These are phyloP conservation scores for Saccharomycopsis sp. DNA, from an alignment of 805 yeast genomes.

Conservation along the genomic window DNA sequence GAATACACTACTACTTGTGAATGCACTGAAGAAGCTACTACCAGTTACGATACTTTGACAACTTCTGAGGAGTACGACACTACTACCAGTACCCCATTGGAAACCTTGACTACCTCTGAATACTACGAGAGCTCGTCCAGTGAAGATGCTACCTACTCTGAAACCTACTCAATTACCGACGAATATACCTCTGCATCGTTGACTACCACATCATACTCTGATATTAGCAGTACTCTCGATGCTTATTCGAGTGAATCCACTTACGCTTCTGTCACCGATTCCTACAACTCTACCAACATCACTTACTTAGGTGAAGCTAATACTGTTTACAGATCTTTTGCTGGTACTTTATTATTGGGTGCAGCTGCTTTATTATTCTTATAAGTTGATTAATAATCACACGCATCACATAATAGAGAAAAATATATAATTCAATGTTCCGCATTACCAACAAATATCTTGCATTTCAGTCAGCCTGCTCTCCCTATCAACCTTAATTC, in stretches of 20 bases:
- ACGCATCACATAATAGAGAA: background rate
- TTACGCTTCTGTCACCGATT: background rate
- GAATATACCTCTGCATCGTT: background rate
- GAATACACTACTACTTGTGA: conserved; percentile 14
- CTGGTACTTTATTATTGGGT: conserved; percentile 17
- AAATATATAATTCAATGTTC: background rate
- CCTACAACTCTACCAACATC: background rate
- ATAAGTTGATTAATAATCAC: conserved; percentile 1
- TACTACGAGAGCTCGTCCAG: conserved; percentile 7
- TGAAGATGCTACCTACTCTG: background rate
- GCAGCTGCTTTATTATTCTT: conserved; percentile 18
- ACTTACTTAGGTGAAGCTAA: conserved; percentile 3
- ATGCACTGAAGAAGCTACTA: conserved; percentile 5
- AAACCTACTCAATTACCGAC: conserved; percentile 5
- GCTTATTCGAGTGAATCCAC: conserved; percentile 7
- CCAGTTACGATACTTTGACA: background rate
- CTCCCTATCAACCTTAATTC: background rate
- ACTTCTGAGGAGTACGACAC: background rate
- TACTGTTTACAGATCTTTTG: background rate
- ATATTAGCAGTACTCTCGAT: conserved; percentile 15
- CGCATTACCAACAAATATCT: background rate
- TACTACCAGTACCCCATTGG: background rate
- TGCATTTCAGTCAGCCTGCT: background rate
- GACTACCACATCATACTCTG: background rate
- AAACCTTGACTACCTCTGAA: conserved; percentile 9